Evolutionary conservation across 2,329 filamentous ascomycete genomes (phyloP).

Genomic region (Cladosporium austrohemisphaericum): DNA sequence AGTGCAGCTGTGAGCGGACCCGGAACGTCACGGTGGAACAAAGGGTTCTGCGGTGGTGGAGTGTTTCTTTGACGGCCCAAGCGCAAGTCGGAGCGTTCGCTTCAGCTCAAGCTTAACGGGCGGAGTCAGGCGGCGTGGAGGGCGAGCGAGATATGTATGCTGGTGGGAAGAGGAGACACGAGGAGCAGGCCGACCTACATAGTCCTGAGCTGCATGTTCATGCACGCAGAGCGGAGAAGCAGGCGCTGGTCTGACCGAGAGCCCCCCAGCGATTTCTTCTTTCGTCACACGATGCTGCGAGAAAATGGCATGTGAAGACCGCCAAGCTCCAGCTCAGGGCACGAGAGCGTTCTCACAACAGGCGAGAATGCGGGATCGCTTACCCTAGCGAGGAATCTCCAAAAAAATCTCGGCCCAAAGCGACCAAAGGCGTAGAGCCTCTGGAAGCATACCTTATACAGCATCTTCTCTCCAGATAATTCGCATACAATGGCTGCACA

Average conservation of each 20-base stretch:
- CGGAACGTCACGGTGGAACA: conserved; percentile 18
- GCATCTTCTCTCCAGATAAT: no score
- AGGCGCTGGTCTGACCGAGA: conserved; percentile 14
- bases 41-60: conserved; percentile 12
- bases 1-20: background rate
- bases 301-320: conserved; percentile 14
- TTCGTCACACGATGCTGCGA: conserved; percentile 13
- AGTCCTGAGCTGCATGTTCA: conserved; percentile 8
- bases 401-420: conserved; percentile 12
- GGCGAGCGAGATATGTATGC: background rate
- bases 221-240: conserved; percentile 11
- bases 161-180: conserved; percentile 5
- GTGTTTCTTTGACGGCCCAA: conserved; percentile 19
- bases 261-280: conserved; percentile 6
- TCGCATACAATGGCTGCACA: conserved; percentile 6
- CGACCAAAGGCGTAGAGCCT: conserved; percentile 5
- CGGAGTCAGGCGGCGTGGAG: background rate
- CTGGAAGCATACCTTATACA: no score
- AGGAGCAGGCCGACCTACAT: conserved; percentile 2
- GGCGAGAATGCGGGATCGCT: background rate
- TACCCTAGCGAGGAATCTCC: no score
- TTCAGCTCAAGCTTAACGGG: conserved; percentile 6
- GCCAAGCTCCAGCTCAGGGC: background rate
- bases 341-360: background rate
- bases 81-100: conserved; percentile 17